Evolutionary conservation across 371 early-diverging fungal genomes (phyloP).

Genomic region (Choanephora cucurbitarum): DNA sequence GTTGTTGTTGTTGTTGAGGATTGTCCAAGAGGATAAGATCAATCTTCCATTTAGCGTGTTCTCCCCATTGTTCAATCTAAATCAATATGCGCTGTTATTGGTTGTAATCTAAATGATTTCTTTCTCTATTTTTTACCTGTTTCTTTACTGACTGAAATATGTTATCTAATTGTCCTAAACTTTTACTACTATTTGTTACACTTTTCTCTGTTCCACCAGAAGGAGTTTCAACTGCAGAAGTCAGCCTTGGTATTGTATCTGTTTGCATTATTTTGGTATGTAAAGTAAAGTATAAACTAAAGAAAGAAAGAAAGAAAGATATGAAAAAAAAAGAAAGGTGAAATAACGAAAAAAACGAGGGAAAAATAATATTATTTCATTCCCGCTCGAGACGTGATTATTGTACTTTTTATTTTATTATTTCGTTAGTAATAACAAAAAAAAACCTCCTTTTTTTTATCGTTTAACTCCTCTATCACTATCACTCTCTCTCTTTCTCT

Average conservation of each 20-base stretch:
- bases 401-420: too few relatives aligned
- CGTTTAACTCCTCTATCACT: too few relatives aligned
- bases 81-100: too few relatives aligned
- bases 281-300: constrained; percentile 1
- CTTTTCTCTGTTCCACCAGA: constrained; percentile 8
- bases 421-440: too few relatives aligned
- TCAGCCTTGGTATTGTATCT: constrained; percentile 20
- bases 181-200: constrained; percentile 2
- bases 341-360: constrained; percentile 10
- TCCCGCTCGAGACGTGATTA: not conserved
- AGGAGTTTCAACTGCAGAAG: constrained; percentile 22
- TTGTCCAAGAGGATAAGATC: constrained; percentile 36
- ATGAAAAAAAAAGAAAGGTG: not conserved
- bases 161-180: constrained; percentile 20
- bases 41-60: constrained; percentile 43
- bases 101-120: not conserved
- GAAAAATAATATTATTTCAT: constrained; percentile 2
- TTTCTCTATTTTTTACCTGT: constrained; percentile 17
- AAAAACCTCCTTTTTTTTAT: not conserved
- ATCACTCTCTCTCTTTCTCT: not conserved
- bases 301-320: constrained; percentile 11
- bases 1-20: constrained; percentile 11
- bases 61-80: constrained; percentile 42
- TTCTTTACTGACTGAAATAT: constrained; percentile 28
- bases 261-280: constrained; percentile 15